Base-by-base conservation (phyloP, 371 early-diverging fungal species). In the Mortierella sp. region DNA sequence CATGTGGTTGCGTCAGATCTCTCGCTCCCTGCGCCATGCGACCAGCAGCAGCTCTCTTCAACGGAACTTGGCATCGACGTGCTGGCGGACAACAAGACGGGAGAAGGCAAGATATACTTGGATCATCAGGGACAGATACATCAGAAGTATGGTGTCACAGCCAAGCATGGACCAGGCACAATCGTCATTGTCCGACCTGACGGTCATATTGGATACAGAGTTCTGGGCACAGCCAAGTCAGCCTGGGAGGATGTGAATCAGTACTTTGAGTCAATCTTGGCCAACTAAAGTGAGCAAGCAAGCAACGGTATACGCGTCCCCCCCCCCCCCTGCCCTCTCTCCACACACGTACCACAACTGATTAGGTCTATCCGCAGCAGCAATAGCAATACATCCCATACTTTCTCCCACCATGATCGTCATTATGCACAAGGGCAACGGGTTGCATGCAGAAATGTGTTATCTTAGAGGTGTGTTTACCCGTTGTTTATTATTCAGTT, bases 111-210 rank as follows among this genome's bases (percentile, higher is more conserved):
- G 42, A 16, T 76, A 1, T 76, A 76, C 48, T n/a, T 66, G 51
- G 78, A 76, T 31, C 63, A 50, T 7, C 12, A 10, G 4, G 70
- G 66, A 0, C n/a, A 41, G 5, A 12, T 66, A 21, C 78, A 76
- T 14, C 50, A 62, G 31, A 61, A 59, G 50, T 76, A 76, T 38
- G 78, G 78, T 1, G 55, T 76, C 4, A 43, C 12, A 18, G 58
- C 39, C 8, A 68, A 63, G 30, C 54, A 62, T 39, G 78, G 70
- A 3, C 57, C 65, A 5, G 78, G 78, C 7, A 34, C 59, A 1
- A 69, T 76, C n/a, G 56, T 76, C 4, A 70, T 70, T 5, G 55
- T 66, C 5, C 57, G 70, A 38, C 78, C 78, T 0, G 78, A 76
- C 42, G 49, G 62, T 4, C 48, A 76, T 42, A 61, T 64, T 59